Evolutionary conservation across 2,329 filamentous ascomycete genomes (phyloP).

Genomic region (Diplocarpon mali): DNA sequence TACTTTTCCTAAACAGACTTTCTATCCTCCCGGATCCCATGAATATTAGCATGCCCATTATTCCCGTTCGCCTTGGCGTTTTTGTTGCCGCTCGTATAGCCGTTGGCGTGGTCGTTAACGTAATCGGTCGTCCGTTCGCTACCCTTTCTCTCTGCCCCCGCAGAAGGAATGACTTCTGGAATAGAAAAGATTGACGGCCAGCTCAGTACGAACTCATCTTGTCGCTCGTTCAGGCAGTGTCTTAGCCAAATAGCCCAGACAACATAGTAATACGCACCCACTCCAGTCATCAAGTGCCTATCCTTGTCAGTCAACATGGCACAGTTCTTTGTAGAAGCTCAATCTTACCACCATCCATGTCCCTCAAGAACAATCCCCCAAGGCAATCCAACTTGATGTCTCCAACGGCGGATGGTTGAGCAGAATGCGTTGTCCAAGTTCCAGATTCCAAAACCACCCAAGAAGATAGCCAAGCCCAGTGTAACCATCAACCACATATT

Average conservation of each 20-base stretch:
- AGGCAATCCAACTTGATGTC: constrained; percentile 51
- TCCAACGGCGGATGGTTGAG: constrained; percentile 34
- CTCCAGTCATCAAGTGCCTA: constrained; percentile 60
- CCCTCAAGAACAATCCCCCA: constrained; percentile 64
- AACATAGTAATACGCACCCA: constrained; percentile 61
- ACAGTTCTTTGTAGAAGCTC: not conserved
- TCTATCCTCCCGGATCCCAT: constrained; percentile 9
- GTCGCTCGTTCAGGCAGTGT: constrained; percentile 54
- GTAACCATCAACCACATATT: constrained; percentile 53
- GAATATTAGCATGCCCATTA: not conserved
- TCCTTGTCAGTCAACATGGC: not conserved
- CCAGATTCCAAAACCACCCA: constrained; percentile 60
- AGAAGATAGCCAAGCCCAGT: constrained; percentile 48
- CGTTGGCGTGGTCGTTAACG: constrained; percentile 9
- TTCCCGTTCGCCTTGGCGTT: not conserved
- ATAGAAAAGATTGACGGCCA: constrained; percentile 47
- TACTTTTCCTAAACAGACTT: constrained; percentile 12
- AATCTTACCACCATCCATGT: constrained; percentile 57
- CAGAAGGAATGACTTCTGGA: constrained; percentile 26
- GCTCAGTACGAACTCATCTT: constrained; percentile 51
- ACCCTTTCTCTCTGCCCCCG: constrained; percentile 5
- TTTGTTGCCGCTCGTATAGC: constrained; percentile 1
- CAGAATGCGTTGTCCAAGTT: constrained; percentile 56
- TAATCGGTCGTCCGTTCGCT: constrained; percentile 2
- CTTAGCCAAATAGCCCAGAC: constrained; percentile 62